Percentiles rank a stretch among this genome's conserved stretches.
Conservation (phyloP, 352 stramenopile species). For the Globisporangium nunn region DNA sequence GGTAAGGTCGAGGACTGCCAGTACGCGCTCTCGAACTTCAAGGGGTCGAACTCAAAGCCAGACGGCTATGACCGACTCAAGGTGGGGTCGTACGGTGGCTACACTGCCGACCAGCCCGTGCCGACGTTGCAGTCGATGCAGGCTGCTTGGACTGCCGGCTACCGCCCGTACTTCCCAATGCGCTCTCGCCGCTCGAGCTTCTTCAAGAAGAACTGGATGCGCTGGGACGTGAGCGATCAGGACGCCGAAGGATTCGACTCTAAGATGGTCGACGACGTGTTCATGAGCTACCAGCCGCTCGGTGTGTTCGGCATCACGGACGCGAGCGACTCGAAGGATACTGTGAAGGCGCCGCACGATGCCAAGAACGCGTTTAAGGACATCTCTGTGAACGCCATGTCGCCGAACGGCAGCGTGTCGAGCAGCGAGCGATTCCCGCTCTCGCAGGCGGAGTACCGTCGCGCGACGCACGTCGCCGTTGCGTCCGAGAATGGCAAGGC, state of each 20-base stretch:
- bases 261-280: slow-evolving; percentile 25
- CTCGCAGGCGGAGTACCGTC: slow-evolving; percentile 13
- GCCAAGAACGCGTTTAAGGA: slow-evolving; percentile 21
- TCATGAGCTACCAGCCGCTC: slow-evolving; percentile 51
- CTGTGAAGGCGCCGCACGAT: slow-evolving; percentile 13
- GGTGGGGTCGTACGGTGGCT: slow-evolving; percentile 21
- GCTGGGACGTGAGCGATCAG: slow-evolving; percentile 37
- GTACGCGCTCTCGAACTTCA: slow-evolving; percentile 57
- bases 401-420: slow-evolving; percentile 16
- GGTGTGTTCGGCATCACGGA: slow-evolving; percentile 41
- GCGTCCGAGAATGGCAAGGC: slow-evolving; percentile 10
- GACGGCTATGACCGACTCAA: slow-evolving; percentile 23
- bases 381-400: slow-evolving; percentile 9
- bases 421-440: slow-evolving; percentile 17
- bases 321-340: slow-evolving; percentile 14
- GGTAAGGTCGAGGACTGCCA: slow-evolving; percentile 54
- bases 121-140: slow-evolving; percentile 50
- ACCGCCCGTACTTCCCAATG: slow-evolving; percentile 69
- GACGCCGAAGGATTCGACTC: slow-evolving; percentile 30
- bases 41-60: slow-evolving; percentile 17
- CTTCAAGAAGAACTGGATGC: slow-evolving; percentile 61
- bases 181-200: slow-evolving; percentile 46
- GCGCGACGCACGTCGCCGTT: slow-evolving; percentile 11
- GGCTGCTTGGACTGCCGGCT: slow-evolving; percentile 30
- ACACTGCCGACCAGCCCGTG: slow-evolving; percentile 22